A percentile compares a stretch with the other conserved stretches of the same genome.
These are phyloP conservation scores for Plasmodium vivax DNA, from an alignment of 169 alveolate genomes.

Conservation along the genomic window DNA sequence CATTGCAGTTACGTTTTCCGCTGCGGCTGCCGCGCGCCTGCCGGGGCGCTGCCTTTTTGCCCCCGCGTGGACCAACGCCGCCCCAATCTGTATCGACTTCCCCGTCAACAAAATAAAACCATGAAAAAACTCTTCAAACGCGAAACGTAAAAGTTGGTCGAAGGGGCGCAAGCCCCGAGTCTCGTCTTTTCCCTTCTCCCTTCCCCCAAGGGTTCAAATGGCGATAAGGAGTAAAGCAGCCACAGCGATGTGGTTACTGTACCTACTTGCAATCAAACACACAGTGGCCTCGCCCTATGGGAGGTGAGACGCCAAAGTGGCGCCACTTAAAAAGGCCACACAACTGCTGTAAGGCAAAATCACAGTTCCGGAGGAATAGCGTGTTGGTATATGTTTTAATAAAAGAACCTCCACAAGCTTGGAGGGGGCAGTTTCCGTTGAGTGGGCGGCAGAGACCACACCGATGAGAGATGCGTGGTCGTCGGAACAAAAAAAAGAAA, in stretches of 20 bases:
- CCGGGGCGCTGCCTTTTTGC: background rate
- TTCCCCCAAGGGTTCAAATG: background rate
- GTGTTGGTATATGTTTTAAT: background rate
- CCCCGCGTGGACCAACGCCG: background rate
- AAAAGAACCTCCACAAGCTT: background rate
- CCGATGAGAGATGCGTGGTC: background rate
- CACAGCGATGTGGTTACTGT: background rate
- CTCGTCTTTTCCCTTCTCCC: background rate
- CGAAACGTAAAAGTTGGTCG: background rate
- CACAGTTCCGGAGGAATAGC: background rate
- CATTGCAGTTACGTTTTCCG: background rate
- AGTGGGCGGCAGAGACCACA: background rate
- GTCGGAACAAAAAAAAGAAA: background rate
- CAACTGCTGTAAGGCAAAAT: background rate
- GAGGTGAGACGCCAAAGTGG: background rate
- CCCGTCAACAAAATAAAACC: background rate
- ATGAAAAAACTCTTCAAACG: background rate
- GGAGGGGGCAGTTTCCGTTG: background rate
- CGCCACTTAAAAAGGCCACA: background rate
- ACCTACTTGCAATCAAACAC: no score
- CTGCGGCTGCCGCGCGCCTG: background rate
- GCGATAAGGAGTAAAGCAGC: background rate
- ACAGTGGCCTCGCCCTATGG: background rate
- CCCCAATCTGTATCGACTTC: background rate
- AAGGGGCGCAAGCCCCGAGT: background rate